Evolutionary conservation across 2,329 filamentous ascomycete species (phyloP).

Genomic region (Emmonsia crescens): DNA sequence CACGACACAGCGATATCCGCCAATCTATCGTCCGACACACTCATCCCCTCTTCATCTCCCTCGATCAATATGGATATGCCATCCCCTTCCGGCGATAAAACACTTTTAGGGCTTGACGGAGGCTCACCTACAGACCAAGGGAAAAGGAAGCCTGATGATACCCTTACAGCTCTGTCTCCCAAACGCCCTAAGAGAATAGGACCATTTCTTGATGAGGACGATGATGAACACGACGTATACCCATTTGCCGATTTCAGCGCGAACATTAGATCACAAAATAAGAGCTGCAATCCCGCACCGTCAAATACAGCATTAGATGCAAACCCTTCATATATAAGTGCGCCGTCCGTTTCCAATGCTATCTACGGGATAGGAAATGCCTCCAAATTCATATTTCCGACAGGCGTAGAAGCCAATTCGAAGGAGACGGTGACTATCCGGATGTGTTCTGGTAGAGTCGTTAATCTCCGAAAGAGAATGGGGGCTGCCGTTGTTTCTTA

Average conservation of each 20-base stretch:
- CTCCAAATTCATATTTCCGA: not conserved
- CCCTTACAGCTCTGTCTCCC: constrained; percentile 17
- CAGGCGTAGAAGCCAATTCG: not conserved
- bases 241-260: not conserved
- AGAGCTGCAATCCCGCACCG: not conserved
- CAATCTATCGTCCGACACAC: constrained; percentile 10
- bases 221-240: constrained; percentile 22
- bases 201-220: constrained; percentile 34
- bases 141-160: constrained; percentile 30
- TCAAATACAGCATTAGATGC: not conserved
- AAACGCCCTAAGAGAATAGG: constrained; percentile 34
- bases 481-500: constrained; percentile 33
- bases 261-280: not conserved
- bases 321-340: not conserved
- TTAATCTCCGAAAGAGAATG: constrained; percentile 34
- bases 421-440: constrained; percentile 21
- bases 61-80: not conserved
- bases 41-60: constrained; percentile 21
- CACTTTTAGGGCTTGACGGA: constrained; percentile 19
- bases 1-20: constrained; percentile 1
- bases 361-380: not conserved
- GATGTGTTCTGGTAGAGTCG: constrained; percentile 39
- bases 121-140: constrained; percentile 15
- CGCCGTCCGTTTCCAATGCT: not conserved
- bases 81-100: constrained; percentile 24